A percentile compares a stretch with the other conserved stretches of the same genome.
These are phyloP conservation scores for Arthrobotrys musiformis DNA, from an alignment of 2,329 filamentous ascomycete genomes.

Conservation along the genomic window DNA sequence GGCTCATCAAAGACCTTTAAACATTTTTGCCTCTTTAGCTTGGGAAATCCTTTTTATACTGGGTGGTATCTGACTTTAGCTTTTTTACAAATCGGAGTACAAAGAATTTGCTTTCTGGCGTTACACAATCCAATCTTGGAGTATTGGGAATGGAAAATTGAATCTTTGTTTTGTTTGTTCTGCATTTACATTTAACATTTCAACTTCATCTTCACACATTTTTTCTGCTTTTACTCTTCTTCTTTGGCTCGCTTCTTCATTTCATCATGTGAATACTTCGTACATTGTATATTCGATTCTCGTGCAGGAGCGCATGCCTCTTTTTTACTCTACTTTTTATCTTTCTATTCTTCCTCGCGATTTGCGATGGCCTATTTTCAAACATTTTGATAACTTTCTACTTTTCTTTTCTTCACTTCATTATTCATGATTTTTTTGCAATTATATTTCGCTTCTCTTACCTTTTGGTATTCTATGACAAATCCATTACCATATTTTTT, in stretches of 20 bases:
- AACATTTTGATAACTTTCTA: conserved; percentile 1
- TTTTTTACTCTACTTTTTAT: no score
- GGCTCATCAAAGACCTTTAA: conserved; percentile 48
- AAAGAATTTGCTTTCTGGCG: conserved; percentile 53
- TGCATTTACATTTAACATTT: conserved; percentile 64
- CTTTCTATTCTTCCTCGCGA: conserved; percentile 57
- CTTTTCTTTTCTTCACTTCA: conserved; percentile 26
- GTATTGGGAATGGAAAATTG: conserved; percentile 59
- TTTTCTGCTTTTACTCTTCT: conserved; percentile 58
- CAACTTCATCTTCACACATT: conserved; percentile 63
- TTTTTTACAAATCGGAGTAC: conserved; percentile 51
- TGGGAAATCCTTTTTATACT: conserved; percentile 54
- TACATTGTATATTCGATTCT: conserved; percentile 62
- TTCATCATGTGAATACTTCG: conserved; percentile 62
- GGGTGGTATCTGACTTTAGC: conserved; percentile 60
- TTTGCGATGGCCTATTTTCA: conserved; percentile 21
- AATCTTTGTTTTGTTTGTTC: conserved; percentile 65
- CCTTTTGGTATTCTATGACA: neutral
- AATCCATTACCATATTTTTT: conserved; percentile 3
- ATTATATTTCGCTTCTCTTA: conserved; percentile 19
- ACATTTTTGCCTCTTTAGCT: conserved; percentile 55
- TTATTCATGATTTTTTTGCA: neutral
- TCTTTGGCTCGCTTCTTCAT: conserved; percentile 56
- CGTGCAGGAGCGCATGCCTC: conserved; percentile 60
- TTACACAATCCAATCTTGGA: conserved; percentile 53